Evolutionary conservation across 352 stramenopile species (phyloP), one percentile per base, ranked within the genome.

Genomic region (Pythium myriotylum): DNA sequence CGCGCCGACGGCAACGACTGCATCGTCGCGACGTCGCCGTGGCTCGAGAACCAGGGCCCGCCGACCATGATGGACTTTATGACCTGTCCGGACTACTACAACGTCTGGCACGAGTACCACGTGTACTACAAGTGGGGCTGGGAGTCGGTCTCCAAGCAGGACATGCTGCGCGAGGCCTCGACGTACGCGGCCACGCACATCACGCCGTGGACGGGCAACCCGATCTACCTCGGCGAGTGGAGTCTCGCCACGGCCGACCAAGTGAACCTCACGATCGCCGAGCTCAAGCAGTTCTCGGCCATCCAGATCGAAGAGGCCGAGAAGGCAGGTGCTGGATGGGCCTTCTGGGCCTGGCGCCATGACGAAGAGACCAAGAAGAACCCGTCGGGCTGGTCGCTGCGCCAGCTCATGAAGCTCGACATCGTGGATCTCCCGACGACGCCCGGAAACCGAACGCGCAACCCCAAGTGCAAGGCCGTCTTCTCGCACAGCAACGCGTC

Each of bases 61-160:
- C 42, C 57, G 4, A 40, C 60, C 12, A 51, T 83, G 17, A 24
- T 19, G 2, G 59, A 79, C 47, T 79, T 86, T 42, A 71, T 76
- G 49, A 24, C 32, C 12, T 63, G 62, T 2, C 53, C 57, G 3
- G 59, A 73, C n/a, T 86, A 77, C 61, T 41, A 27, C 27, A 84
- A 88, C 45, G 73, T 88, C 5, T 91, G 81, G 77, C 67, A 79
- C 61, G 79, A 88, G 33, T 73, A 74, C 20, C 81, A 88, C 45
- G 39, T 62, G 16, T 89, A 87, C 61, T 87, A 80, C 63, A 72
- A 77, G n/a, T 81, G 68, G 66, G 78, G 68, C 2, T 59, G 45
- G 37, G 67, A 67, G 4, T 41, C 37, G n/a, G 41, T 62, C 17
- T 70, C 33, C 17, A 68, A 83, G 39, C 22, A 41, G 19, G 23